Evolutionary conservation across 352 stramenopile species (phyloP).

Genomic region (Phytopythium kandeliae): DNA sequence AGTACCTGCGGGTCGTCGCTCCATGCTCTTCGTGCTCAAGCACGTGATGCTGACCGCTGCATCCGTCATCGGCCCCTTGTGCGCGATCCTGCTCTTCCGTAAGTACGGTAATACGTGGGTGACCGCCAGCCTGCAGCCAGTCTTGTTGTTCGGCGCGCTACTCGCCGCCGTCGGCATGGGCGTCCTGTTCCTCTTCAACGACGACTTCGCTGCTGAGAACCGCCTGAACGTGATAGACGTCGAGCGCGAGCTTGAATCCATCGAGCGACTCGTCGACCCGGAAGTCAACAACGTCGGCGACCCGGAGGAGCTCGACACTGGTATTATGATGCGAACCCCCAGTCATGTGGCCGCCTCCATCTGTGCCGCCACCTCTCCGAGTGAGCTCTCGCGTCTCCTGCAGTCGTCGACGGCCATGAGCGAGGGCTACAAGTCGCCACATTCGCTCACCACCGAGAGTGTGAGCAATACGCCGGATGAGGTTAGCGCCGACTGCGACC

Average conservation of each 20-base stretch:
- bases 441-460: slow-evolving; percentile 9
- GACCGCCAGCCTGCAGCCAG: slow-evolving; percentile 43
- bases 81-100: slow-evolving; percentile 61
- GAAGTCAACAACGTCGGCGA: slow-evolving; percentile 34
- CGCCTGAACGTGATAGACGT: slow-evolving; percentile 40
- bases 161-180: slow-evolving; percentile 54
- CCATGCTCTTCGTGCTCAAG: slow-evolving; percentile 73
- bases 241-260: slow-evolving; percentile 58
- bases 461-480: slow-evolving; percentile 10
- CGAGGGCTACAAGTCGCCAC: slow-evolving; percentile 1
- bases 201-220: slow-evolving; percentile 73
- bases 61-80: slow-evolving; percentile 44
- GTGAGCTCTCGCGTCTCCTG: slow-evolving; percentile 30
- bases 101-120: slow-evolving; percentile 75
- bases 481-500: slow-evolving; percentile 1
- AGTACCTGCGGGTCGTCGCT: slow-evolving; percentile 56
- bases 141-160: slow-evolving; percentile 63
- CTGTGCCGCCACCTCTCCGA: slow-evolving; percentile 9
- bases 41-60: slow-evolving; percentile 51
- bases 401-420: slow-evolving; percentile 7
- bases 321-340: slow-evolving; percentile 2
- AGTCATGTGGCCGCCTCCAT: slow-evolving; percentile 2
- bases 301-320: slow-evolving; percentile 6
- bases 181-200: slow-evolving; percentile 71
- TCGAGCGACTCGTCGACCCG: slow-evolving; percentile 55